Conservation (phyloP, 257 asterid species). For the Ballota nigra region DNA sequence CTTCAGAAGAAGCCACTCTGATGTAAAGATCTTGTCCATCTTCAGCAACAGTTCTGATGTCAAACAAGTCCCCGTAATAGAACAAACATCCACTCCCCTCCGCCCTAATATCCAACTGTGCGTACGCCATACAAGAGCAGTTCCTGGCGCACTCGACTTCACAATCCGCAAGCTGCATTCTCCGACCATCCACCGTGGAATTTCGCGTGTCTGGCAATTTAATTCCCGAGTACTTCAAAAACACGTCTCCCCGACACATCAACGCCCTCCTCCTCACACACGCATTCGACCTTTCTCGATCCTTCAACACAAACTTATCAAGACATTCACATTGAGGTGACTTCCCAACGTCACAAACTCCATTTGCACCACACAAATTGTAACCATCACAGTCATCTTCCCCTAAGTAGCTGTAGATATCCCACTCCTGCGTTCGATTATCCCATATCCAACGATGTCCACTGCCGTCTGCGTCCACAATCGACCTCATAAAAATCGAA, state of each 20-base stretch:
- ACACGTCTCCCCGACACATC: conserved; percentile 24
- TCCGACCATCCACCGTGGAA: conserved; percentile 15
- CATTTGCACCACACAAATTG: background rate
- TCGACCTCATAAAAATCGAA: no score
- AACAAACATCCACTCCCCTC: conserved; percentile 29
- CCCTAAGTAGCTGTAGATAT: background rate
- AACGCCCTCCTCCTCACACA: conserved; percentile 22
- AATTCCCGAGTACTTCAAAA: conserved; percentile 19
- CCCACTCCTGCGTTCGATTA: no score
- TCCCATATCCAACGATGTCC: no score
- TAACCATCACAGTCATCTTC: background rate
- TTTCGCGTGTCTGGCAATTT: conserved; percentile 35
- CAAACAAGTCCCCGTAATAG: conserved; percentile 41
- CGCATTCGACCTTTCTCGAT: conserved; percentile 31
- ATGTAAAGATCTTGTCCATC: conserved; percentile 28
- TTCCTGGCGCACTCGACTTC: conserved; percentile 26
- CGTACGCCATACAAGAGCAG: conserved; percentile 39
- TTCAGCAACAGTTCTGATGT: conserved; percentile 20
- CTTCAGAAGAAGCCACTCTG: conserved; percentile 33
- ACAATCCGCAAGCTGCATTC: conserved; percentile 33
- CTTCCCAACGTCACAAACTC: background rate
- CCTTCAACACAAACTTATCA: conserved; percentile 20
- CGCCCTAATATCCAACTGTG: conserved; percentile 19
- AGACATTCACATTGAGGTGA: conserved; percentile 4
- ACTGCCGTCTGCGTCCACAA: no score